Conservation (phyloP, 768 basidiomycete species). For the Hortiboletus campestris region DNA sequence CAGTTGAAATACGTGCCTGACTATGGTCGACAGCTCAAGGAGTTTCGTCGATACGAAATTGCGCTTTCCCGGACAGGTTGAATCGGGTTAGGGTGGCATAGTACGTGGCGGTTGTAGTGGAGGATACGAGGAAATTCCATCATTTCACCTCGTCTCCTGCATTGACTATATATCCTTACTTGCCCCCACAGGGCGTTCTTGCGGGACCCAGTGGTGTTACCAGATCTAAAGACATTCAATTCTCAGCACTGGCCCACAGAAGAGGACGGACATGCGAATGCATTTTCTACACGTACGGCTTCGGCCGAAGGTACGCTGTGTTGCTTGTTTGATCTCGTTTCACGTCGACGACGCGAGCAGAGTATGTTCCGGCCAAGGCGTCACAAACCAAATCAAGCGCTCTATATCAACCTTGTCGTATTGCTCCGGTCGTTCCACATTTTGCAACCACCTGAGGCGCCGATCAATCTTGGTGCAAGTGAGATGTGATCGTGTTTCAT, state of each 20-base stretch:
- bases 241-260: conserved; percentile 6
- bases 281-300: conserved; percentile 3
- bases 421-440: conserved; percentile 63
- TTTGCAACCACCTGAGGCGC: conserved; percentile 41
- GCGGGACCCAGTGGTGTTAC: conserved; percentile 10
- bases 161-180: not conserved
- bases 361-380: conserved; percentile 60
- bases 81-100: conserved; percentile 16
- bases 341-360: conserved; percentile 24
- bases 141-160: not conserved
- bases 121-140: not conserved
- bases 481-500: conserved; percentile 52
- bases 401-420: conserved; percentile 60
- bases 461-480: conserved; percentile 51
- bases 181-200: conserved; percentile 9
- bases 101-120: not conserved
- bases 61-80: conserved; percentile 47
- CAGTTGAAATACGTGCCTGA: conserved; percentile 49
- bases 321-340: not conserved
- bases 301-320: not conserved
- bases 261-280: not conserved
- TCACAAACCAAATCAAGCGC: conserved; percentile 35
- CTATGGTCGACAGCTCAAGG: conserved; percentile 50
- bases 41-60: conserved; percentile 51
- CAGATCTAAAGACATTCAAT: conserved; percentile 14